Percentiles rank a stretch among this genome's conserved stretches.
Conservation (phyloP, 805 yeast genomes). For the Brettanomyces custersianus region DNA sequence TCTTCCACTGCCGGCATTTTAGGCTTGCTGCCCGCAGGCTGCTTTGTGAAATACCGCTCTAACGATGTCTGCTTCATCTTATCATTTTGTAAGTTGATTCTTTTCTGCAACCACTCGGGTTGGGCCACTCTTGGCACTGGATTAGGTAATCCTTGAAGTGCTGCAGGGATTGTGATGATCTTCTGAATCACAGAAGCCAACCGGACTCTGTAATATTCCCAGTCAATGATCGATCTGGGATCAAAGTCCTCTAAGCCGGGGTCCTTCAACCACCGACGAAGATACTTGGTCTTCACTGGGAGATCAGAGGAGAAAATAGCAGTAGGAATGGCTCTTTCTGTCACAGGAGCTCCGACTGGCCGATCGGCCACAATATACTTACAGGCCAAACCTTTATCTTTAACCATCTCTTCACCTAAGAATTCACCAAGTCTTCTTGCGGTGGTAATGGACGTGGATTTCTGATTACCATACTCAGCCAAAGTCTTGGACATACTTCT, state of each 20-base stretch:
- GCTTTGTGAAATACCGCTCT: conserved; percentile 42
- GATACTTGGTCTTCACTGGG: conserved; percentile 56
- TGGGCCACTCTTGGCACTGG: conserved; percentile 94
- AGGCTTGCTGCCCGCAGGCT: conserved; percentile 29
- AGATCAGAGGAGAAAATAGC: conserved; percentile 86
- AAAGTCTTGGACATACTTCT: conserved; percentile 90
- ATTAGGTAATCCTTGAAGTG: conserved; percentile 74
- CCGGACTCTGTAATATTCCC: conserved; percentile 89
- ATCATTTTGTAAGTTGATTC: conserved; percentile 52
- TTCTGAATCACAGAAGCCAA: conserved; percentile 89
- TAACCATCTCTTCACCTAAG: conserved; percentile 92
- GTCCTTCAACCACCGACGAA: conserved; percentile 84
- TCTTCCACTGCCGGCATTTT: conserved; percentile 8
- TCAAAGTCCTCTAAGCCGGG: conserved; percentile 71
- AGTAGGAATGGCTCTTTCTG: conserved; percentile 95
- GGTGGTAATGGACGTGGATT: conserved; percentile 92
- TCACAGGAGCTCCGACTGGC: conserved; percentile 81
- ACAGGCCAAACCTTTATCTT: conserved; percentile 92
- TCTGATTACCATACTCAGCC: conserved; percentile 81
- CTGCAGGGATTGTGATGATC: conserved; percentile 95
- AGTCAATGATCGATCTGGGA: conserved; percentile 82
- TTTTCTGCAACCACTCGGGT: conserved; percentile 83
- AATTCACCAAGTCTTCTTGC: conserved; percentile 91
- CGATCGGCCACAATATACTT: conserved; percentile 81
- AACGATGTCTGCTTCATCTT: conserved; percentile 65